Evolutionary conservation across 768 basidiomycete species (phyloP), one percentile per base, ranked within the genome.

Genomic region (Mycena albidolilacea): DNA sequence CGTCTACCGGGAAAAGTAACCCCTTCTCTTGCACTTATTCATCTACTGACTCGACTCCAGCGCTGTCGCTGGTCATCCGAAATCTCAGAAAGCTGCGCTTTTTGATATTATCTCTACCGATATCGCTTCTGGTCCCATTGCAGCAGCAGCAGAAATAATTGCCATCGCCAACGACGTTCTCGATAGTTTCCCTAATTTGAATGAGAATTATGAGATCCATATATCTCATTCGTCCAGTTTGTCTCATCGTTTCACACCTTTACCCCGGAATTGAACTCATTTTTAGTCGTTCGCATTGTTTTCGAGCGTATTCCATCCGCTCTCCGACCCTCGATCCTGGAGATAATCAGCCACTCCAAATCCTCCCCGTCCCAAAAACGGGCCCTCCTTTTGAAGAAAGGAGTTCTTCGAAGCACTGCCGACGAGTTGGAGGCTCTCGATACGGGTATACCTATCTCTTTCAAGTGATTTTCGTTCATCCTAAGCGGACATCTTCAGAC

Each of bases 91-190:
- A 77, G 93, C 91, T 0, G 95, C 95, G 0, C 87, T 93, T 23
- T 91, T 95, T 73, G 95, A 97, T 79, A 95, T 97, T 64, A 92
- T 97, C 72, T 93, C 93, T 12, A 90, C 90, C 0, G 95, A 96
- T 77, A 78, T 92, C 43, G 84, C 83, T 52, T 85, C 82, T 23
- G 92, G 94, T 2, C 89, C 91, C 10, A 81, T 88, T 35, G 93
- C 93, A 11, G 91, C 94, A 17, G 90, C 89, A 9, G 94, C 93
- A 11, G 95, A 97, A 80, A 83, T 92, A 2, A 89, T 97, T 60
- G 85, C 91, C 3, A 85, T 96, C 17, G 88, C 90, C 17, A 90
- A 89, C 71, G 88, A 91, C 68, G 90, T 90, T 69, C 83, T 96
- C 41, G 88, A 91, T 55, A 88, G 86, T 67, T 96, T 95, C 82